Base-by-base conservation (phyloP, 257 asterid genomes). In the Schizonepeta tenuifolia region DNA sequence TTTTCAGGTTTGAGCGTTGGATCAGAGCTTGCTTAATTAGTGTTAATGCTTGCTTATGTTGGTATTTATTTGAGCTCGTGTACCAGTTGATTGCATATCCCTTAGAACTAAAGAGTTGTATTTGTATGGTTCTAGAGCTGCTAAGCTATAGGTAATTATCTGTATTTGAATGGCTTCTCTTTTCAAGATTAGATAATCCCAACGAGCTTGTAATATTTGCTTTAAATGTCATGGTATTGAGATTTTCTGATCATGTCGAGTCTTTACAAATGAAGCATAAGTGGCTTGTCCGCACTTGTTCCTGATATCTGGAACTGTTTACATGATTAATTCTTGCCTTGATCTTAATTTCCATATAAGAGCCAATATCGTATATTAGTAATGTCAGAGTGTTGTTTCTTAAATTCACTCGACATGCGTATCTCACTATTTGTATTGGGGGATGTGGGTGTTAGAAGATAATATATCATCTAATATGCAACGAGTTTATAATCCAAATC, bases 1-100 rank as follows among this genome's bases (percentile, higher is more conserved):
- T 51, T 93, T 90, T 79, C 94, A 90, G 98, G 97, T 92, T 59
- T 58, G 86, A 17, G 43, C 47, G 38, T 62, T 57, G 24, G 4
- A 18, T 18, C 49, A 63, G 24, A 41, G 54, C 46, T 74, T 56
- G 46, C 46, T 60, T 58, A 21, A 22, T 24, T 55, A 47, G n/a
- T 68, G 43, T 2, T 28, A 59, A 5, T 64, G 14, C 31, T 64
- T 62, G 28, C 58, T 12, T 13, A 18, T 51, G 31, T 43, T 54
- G 12, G 47, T 40, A 9, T 70, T 44, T 28, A 40, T 70, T 24
- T 15, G n/a, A 33, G 35, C 5, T 31, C 26, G 18, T 11, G 38
- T 46, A 46, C 13, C 9, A n/a, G 17, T 14, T 26, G n/a, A 8
- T 31, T 20, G 57, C 8, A 49, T 18, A 64, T 55, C 7, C 51